Evolutionary conservation across 78 protist species (phyloP), one percentile per base, ranked within the genome.

Genomic region (Dictyostelium brefeldianum): DNA sequence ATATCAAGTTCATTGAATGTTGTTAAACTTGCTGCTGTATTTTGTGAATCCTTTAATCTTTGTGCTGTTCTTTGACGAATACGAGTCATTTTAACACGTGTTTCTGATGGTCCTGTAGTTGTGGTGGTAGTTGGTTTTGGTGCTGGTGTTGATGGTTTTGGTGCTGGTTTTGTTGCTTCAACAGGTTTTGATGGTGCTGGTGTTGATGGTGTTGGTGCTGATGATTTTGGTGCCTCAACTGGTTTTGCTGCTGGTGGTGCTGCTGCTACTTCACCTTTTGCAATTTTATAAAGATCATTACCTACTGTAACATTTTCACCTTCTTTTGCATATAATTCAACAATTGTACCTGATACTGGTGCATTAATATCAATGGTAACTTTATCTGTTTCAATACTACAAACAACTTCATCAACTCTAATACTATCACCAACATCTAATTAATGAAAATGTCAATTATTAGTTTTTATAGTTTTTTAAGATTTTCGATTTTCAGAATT

Each of bases 1-100:
- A 99, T 97, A 96, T 99, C 99, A 57, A 98, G 80, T 89, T 99
- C 99, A 75, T 99, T 96, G 98, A 98, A 99, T 36, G 99, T 99
- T 64, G 99, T 99, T 77, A 99, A 98, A 97, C 94, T 81, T 25
- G 99, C 99, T 9, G 96, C 93, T 14, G 98, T 97, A 92, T 98
- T 97, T 90, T 99, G 99, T 20, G 99, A 71, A 8, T 96, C 99
- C 97, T 99, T 99, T 62, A 99, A 95, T 9, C 99, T 87, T 95
- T 97, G 97, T 20, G 99, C 99, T 9, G 97, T 97, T 77, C 97
- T 82, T 89, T 71, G 80, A 48, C 99, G 96, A 96, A 98, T 98
- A 47, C 98, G 97, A 25, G 96, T 89, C 98, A 98, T 98, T 75
- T 95, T 85, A 46, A 96, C 98, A 27, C 96, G 56, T 27, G 81